Conservation (phyloP, 2,329 filamentous ascomycete species). For the Xylariaceae sp. region DNA sequence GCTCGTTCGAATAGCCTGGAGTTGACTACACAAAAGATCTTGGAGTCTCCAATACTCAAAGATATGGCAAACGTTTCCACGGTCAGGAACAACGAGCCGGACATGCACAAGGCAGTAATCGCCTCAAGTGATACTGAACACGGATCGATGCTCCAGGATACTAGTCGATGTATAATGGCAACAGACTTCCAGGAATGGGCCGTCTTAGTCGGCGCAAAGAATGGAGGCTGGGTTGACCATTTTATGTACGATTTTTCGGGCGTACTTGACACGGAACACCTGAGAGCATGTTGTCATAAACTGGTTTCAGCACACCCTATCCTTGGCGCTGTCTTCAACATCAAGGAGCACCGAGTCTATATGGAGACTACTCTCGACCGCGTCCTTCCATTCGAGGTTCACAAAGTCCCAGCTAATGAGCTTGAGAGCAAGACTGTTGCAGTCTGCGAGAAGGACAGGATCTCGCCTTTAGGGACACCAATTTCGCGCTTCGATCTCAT, state of each 20-base stretch:
- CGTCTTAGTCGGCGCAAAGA: conserved; percentile 1
- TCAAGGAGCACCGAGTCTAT: background rate
- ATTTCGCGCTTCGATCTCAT: conserved; percentile 4
- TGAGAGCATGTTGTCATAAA: background rate
- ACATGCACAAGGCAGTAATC: background rate
- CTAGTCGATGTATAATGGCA: background rate
- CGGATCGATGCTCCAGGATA: too few relatives aligned
- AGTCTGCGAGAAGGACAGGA: background rate
- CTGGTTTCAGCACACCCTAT: conserved; percentile 1
- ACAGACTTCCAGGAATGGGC: conserved; percentile 5
- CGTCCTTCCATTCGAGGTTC: background rate
- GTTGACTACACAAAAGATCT: conserved; percentile 4
- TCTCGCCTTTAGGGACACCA: background rate
- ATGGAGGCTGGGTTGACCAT: conserved; percentile 4
- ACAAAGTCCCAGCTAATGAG: conserved; percentile 1
- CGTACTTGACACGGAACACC: background rate
- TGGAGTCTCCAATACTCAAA: background rate
- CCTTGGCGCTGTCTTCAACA: background rate
- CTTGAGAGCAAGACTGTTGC: conserved; percentile 2
- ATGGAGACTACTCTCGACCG: background rate
- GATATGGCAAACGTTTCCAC: conserved; percentile 1
- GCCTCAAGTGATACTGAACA: background rate
- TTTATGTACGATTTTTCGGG: conserved; percentile 3
- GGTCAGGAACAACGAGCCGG: background rate
- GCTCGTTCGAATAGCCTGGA: background rate